Conservation (phyloP, 768 basidiomycete genomes). For the Rhizopogon salebrosus region DNA sequence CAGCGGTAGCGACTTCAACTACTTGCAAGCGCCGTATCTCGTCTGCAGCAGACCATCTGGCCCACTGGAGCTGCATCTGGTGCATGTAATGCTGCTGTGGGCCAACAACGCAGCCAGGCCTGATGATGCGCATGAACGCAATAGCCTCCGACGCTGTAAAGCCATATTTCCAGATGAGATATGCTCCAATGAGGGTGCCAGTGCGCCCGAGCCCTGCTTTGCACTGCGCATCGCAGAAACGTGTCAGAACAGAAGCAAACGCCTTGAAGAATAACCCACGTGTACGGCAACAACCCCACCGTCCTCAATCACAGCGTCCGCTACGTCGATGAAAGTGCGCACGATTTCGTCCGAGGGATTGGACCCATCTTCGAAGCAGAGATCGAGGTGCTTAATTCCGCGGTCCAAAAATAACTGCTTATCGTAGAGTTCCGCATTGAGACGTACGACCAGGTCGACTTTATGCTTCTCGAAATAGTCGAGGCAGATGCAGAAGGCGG, state of each 20-base stretch:
- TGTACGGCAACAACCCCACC: slow-evolving; percentile 88
- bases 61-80: slow-evolving; percentile 90
- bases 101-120: slow-evolving; percentile 90
- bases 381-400: slow-evolving; percentile 84
- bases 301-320: slow-evolving; percentile 69
- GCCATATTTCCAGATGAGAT: slow-evolving; percentile 97
- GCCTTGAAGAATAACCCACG: slow-evolving; percentile 41
- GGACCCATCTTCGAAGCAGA: slow-evolving; percentile 98
- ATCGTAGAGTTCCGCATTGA: slow-evolving; percentile 93
- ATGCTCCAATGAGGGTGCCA: slow-evolving; percentile 95
- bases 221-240: slow-evolving; percentile 47
- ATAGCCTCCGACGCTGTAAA: slow-evolving; percentile 96
- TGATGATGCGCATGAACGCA: slow-evolving; percentile 95
- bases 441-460: slow-evolving; percentile 86
- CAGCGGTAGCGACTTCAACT: slow-evolving; percentile 33
- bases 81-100: slow-evolving; percentile 95
- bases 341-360: slow-evolving; percentile 97
- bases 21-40: slow-evolving; percentile 51
- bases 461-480: slow-evolving; percentile 87
- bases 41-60: slow-evolving; percentile 87
- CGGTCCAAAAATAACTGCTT: slow-evolving; percentile 72
- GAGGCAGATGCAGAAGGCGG: slow-evolving; percentile 84
- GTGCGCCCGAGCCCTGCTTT: slow-evolving; percentile 97
- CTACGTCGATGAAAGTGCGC: slow-evolving; percentile 81
- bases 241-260: slow-evolving; percentile 10